Base-by-base conservation (phyloP, 768 basidiomycete species). In the Suillus clintonianus region DNA sequence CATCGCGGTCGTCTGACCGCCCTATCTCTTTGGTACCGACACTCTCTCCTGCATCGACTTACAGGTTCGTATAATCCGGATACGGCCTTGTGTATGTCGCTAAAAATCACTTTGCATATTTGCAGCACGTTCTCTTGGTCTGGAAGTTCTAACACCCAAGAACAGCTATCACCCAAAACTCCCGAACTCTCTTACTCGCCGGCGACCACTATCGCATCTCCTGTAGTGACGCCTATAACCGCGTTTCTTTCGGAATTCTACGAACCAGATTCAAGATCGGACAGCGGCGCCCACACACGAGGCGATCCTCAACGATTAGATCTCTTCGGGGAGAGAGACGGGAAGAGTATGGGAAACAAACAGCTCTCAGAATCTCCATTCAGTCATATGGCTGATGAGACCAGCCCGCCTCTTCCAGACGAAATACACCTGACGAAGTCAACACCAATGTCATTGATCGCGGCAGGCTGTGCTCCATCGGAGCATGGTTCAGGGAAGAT, bases 11-110 rank as follows among this genome's bases (percentile, higher is more conserved):
- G 15, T 56, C 37, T 39, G 37, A 39, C 4, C 42, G 66, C 19
- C 59, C 68, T 39, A 56, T 66, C 7, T 66, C 74, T 2, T 72
- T 73, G n/a, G 62, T n/a, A 34, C 19, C 32, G 5, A 53, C 51
- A 2, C 32, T 68, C 14, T 68, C 73, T 4, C 74, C 75, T n/a
- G 62, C 63, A 53, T 75, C 72, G 34, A 43, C 61, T 17, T 67
- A 62, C 63, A 75, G 74, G 74, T 76, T 41, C 10, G 74, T 61
- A 17, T 8, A 19, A 37, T 41, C 19, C 19, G n/a, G 22, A 15
- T 17, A n/a, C n/a, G 30, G 19, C 1, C 32, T 4, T 30, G 27
- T 45, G 9, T 5, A 24, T n/a, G 36, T 22, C 36, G 13, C 42
- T 43, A 24, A 55, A 32, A 30, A 13, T 48, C 41, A 10, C 30